A percentile compares a stretch with the other conserved stretches of the same genome.
These are phyloP conservation scores for Solanum aculeatissimum DNA, from an alignment of 305 asterid genomes.

Conservation along the genomic window DNA sequence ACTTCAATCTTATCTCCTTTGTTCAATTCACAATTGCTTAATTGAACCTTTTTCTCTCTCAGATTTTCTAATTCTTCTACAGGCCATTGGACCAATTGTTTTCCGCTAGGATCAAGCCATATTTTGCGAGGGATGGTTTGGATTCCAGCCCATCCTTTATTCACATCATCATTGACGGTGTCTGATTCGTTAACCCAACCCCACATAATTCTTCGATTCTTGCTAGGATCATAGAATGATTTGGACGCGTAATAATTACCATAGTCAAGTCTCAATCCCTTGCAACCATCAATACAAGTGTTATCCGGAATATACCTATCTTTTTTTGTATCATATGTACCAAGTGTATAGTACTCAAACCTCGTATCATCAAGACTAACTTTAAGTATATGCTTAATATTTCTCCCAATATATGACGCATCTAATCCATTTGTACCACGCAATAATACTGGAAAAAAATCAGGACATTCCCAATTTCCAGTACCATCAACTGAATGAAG, in stretches of 20 bases:
- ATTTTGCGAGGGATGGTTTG: conserved; percentile 65
- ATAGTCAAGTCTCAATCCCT: conserved; percentile 29
- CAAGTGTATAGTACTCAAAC: conserved; percentile 30
- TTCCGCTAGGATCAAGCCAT: conserved; percentile 48
- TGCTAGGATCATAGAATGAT: conserved; percentile 22
- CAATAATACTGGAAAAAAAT: conserved; percentile 19
- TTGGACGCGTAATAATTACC: conserved; percentile 39
- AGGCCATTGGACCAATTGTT: conserved; percentile 75
- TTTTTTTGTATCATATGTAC: neutral
- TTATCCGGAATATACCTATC: conserved; percentile 17
- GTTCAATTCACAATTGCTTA: conserved; percentile 33
- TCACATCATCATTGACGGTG: conserved; percentile 7
- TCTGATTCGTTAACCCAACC: conserved; percentile 37
- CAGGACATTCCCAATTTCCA: conserved; percentile 36
- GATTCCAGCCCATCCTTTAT: conserved; percentile 39
- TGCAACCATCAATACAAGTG: conserved; percentile 10
- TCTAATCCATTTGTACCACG: conserved; percentile 13
- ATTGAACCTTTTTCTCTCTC: conserved; percentile 26
- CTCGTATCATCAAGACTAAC: conserved; percentile 25
- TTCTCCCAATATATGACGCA: neutral
- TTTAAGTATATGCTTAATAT: conserved; percentile 14
- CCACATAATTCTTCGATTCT: conserved; percentile 26
- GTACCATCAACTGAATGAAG: conserved; percentile 12
- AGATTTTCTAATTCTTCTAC: conserved; percentile 63
- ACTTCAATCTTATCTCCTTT: conserved; percentile 50